A percentile compares a stretch with the other conserved stretches of the same genome.
These are phyloP conservation scores for Lenzites betulinus DNA, from an alignment of 768 basidiomycete species.

Conservation along the genomic window DNA sequence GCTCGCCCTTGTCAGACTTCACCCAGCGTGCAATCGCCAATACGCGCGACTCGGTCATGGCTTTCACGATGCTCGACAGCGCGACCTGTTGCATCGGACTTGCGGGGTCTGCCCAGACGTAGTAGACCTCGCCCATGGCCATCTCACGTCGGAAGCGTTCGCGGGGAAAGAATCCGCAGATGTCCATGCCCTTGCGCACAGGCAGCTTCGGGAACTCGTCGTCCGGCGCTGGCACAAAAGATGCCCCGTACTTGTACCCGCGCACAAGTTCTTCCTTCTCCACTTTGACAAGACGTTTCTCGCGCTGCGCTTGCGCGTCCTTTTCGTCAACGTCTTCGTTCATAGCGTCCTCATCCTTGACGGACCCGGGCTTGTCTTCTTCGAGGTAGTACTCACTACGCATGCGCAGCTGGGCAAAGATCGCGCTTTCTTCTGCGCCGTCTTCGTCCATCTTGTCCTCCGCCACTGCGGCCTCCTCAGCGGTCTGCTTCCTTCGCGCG, in stretches of 20 bases:
- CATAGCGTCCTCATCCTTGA: constrained; percentile 24
- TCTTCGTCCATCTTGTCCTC: constrained; percentile 25
- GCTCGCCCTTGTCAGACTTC: constrained; percentile 66
- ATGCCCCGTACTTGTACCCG: constrained; percentile 89
- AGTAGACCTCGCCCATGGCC: constrained; percentile 82
- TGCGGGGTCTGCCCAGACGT: constrained; percentile 75
- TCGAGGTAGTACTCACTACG: constrained; percentile 62
- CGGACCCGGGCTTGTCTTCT: constrained; percentile 40
- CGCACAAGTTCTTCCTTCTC: constrained; percentile 78
- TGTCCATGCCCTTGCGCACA: constrained; percentile 85
- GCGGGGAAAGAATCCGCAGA: constrained; percentile 78
- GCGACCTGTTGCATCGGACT: constrained; percentile 76
- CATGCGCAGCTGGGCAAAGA: constrained; percentile 45
- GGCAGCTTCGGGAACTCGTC: constrained; percentile 75
- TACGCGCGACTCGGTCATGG: constrained; percentile 64
- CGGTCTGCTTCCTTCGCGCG: constrained; percentile 40
- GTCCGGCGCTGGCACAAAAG: constrained; percentile 84
- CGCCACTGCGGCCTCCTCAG: constrained; percentile 33
- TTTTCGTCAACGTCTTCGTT: constrained; percentile 33
- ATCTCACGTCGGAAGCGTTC: constrained; percentile 79
- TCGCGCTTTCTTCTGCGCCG: constrained; percentile 44
- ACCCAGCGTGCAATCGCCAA: constrained; percentile 88
- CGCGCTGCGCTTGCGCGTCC: constrained; percentile 33
- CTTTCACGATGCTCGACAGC: constrained; percentile 84
- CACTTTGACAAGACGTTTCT: constrained; percentile 49